Evolutionary conservation across 2,329 filamentous ascomycete genomes (phyloP).

Genomic region (Penicillium sp.): DNA sequence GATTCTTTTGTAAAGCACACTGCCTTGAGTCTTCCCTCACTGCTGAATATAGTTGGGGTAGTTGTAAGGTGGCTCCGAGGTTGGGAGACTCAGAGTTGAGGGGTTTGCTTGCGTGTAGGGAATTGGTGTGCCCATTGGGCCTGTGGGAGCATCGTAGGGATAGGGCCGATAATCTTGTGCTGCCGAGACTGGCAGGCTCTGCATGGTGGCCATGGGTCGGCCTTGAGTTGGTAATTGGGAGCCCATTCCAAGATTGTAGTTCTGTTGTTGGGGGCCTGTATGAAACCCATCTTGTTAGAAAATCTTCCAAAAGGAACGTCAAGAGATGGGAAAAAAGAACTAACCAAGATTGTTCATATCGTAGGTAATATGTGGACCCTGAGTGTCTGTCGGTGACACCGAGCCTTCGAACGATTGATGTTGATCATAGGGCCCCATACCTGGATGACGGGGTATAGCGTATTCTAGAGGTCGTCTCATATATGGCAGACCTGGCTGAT

Average conservation of each 20-base stretch:
- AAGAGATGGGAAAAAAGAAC: slow-evolving; percentile 1
- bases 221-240: slow-evolving; percentile 28
- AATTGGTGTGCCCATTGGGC: slow-evolving; percentile 26
- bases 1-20: not conserved
- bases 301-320: not conserved
- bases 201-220: slow-evolving; percentile 29
- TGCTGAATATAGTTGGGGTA: slow-evolving; percentile 30
- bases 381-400: slow-evolving; percentile 34
- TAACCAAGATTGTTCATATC: slow-evolving; percentile 30
- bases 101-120: slow-evolving; percentile 35
- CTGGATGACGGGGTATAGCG: slow-evolving; percentile 23
- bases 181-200: slow-evolving; percentile 34
- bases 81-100: slow-evolving; percentile 37
- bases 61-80: slow-evolving; percentile 31
- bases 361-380: slow-evolving; percentile 27
- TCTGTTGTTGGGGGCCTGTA: slow-evolving; percentile 31
- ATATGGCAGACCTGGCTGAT: slow-evolving; percentile 29
- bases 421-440: slow-evolving; percentile 31
- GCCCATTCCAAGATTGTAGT: slow-evolving; percentile 30
- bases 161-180: slow-evolving; percentile 36
- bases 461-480: slow-evolving; percentile 32
- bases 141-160: slow-evolving; percentile 29
- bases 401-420: slow-evolving; percentile 32
- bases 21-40: slow-evolving; percentile 14
- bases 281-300: slow-evolving; percentile 11